Conservation (phyloP, 345 rosid genomes). For the Arabis alpina region DNA sequence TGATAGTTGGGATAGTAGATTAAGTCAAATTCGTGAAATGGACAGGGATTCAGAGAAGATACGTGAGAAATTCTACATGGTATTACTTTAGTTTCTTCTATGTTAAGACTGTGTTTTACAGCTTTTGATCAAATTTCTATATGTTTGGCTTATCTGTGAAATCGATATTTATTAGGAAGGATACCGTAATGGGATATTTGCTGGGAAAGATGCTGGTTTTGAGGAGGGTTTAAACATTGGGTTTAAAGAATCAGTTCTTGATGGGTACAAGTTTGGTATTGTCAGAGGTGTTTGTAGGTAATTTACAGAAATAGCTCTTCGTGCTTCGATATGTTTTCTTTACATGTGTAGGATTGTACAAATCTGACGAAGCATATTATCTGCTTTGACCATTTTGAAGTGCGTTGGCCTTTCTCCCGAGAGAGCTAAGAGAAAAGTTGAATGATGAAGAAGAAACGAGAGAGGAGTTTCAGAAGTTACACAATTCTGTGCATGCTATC, state of each 20-base stretch:
- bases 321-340: not conserved
- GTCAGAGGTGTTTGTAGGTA: slow-evolving; percentile 81
- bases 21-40: slow-evolving; percentile 40
- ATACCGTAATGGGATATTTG: slow-evolving; percentile 71
- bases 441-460: slow-evolving; percentile 51
- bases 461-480: slow-evolving; percentile 45
- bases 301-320: not conserved
- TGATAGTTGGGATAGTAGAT: slow-evolving; percentile 52
- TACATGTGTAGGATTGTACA: not conserved
- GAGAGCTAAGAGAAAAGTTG: slow-evolving; percentile 54
- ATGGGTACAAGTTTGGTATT: slow-evolving; percentile 74
- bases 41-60: slow-evolving; percentile 54
- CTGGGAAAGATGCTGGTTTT: slow-evolving; percentile 65
- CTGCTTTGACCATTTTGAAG: slow-evolving; percentile 31
- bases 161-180: slow-evolving; percentile 51
- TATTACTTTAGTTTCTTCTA: slow-evolving; percentile 26
- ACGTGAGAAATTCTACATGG: slow-evolving; percentile 51
- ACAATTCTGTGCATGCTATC: slow-evolving; percentile 48
- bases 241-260: slow-evolving; percentile 60
- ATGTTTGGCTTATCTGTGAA: not conserved
- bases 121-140: not conserved
- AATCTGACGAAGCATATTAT: not conserved
- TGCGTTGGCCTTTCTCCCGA: slow-evolving; percentile 57
- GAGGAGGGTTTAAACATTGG: slow-evolving; percentile 76
- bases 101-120: too few relatives aligned